Evolutionary conservation across 164 flowering plant genomes (phyloP).

Genomic region (Liriodendron chinense): DNA sequence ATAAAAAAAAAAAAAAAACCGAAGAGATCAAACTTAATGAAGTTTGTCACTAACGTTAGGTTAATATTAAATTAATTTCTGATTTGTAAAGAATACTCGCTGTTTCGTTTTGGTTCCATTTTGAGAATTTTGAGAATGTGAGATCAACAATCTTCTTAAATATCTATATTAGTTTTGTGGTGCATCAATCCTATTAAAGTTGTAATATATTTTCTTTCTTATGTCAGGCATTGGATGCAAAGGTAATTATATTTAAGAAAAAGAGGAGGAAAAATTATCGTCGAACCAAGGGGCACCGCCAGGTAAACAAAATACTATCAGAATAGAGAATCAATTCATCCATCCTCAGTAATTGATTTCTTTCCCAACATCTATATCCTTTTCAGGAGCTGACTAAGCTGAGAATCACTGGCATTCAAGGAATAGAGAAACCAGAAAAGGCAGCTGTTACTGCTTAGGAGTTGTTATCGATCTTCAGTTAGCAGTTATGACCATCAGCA

Average conservation of each 20-base stretch:
- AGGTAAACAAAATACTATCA: slow-evolving; percentile 42
- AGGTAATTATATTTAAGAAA: slow-evolving; percentile 95
- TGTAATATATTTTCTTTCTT: background rate
- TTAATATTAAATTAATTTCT: no score
- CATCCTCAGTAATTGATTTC: background rate
- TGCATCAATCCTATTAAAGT: background rate
- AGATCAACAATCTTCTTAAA: background rate
- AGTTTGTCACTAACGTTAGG: no score
- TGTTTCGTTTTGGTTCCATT: no score
- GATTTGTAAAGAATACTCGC: no score
- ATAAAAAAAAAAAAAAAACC: no score
- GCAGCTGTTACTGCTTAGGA: slow-evolving; percentile 51
- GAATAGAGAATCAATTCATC: background rate
- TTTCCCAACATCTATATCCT: slow-evolving; percentile 6
- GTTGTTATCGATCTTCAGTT: background rate
- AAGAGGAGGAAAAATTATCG: slow-evolving; percentile 97
- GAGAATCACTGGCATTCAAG: slow-evolving; percentile 83
- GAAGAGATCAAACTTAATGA: no score
- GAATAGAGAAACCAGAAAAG: slow-evolving; percentile 68
- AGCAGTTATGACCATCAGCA: background rate
- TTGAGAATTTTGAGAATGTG: background rate
- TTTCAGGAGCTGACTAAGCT: slow-evolving; percentile 79
- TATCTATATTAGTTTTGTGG: background rate
- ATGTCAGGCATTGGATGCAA: slow-evolving; percentile 90
- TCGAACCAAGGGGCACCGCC: slow-evolving; percentile 91